Base-by-base conservation (phyloP, 1,284 basidiomycete genomes). In the Rhodotorula glutinis region DNA sequence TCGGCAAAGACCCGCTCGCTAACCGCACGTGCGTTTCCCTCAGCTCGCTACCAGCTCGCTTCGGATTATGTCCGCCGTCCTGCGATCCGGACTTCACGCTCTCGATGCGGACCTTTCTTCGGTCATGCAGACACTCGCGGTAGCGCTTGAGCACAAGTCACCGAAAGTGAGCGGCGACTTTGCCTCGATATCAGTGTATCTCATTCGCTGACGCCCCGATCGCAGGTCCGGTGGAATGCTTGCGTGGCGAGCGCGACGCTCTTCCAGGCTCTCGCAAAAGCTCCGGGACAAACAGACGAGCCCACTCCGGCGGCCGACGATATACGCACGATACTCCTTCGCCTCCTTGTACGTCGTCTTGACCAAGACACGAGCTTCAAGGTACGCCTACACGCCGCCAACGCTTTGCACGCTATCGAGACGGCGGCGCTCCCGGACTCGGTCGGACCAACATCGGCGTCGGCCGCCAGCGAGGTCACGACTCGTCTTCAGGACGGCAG, bases 191-290 rank as follows among this genome's bases (percentile, higher is more conserved):
- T 13, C 14, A 8, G 13, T 30, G 14, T n/a, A 11, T n/a, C n/a
- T n/a, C n/a, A n/a, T 43, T 1, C 4, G 14, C 33, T 3, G 13
- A 13, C 17, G 16, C 10, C 2, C 8, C 25, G 14, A 9, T 1
- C 17, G 1, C 53, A 66, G 70, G 30, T 69, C 40, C 70, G 70
- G 2, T 71, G 66, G 64, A 66, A 66, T 38, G 59, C 64, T 8
- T 57, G 62, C 19, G 41, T 60, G 16, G 40, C 57, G 1, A 23
- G 33, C 14, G 43, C 52, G 4, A 5, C 51, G 4, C 9, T 60
- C 21, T 46, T 46, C 41, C 40, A 10, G 41, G 25, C 25, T 13
- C 9, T 29, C n/a, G 21, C 23, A 14, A 14, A 51, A 25, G 17
- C 23, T 5, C 4, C 43, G 9, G 43, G 43, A 21, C 21, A 16